Evolutionary conservation across 2,329 filamentous ascomycete genomes (phyloP), one percentile per base, ranked within the genome.

Genomic region (Aspergillus latus): DNA sequence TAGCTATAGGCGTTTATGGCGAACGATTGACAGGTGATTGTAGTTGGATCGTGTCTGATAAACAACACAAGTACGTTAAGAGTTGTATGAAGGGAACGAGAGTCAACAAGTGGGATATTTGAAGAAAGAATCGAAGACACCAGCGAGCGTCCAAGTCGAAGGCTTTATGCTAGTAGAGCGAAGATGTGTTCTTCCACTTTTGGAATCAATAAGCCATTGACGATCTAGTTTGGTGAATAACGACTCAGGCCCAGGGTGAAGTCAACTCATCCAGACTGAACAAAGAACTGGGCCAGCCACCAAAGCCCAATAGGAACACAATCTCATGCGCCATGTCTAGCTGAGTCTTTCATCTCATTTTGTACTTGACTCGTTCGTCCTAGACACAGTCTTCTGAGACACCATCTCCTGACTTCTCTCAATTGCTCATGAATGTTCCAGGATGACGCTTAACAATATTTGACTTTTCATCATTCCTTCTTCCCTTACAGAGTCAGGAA

Each of bases 211-310:
- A 32, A 28, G 10, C 16, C 26, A 13, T 39, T 43, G 28, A 54
- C n/a, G 36, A 21, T 49, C 4, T 10, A 34, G 30, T 39, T 43
- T 34, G 48, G 52, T 56, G 39, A 57, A 50, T n/a, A 52, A 7
- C 15, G 10, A 34, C 28, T 58, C 42, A 10, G 30, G 6, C 30
- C 10, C 16, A 43, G 50, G 44, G 26, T 49, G 21, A 60, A 48
- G 60, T 54, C 49, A 34, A 39, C 29, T 15, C 8, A 34, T 29
- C 50, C 39, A 36, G 47, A 50, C 29, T 43, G 51, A 58, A 63
- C 59, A 63, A 63, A 63, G 61, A 61, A 60, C 59, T 44, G 36
- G n/a, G 44, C 55, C 54, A 59, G 50, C 53, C 59, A 54, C 59
- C 57, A 46, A 43, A 43, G 54, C 42, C 48, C 47, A 39, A 29